Percentiles rank a stretch among this genome's conserved stretches.
Conservation (phyloP, 73 alveolate species). For the Paramecium pentaurelia region DNA sequence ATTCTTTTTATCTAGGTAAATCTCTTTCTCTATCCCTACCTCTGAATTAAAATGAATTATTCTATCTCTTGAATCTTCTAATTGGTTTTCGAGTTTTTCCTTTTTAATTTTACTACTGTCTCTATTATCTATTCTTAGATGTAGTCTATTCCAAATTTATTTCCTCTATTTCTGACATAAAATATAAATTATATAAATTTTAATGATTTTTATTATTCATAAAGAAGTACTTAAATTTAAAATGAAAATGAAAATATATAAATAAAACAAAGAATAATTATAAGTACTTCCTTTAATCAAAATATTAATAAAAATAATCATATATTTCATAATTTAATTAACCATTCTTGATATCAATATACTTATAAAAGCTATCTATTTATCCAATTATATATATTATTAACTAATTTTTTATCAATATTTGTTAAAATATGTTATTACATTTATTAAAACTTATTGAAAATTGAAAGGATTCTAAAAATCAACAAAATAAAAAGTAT, state of each 20-base stretch:
- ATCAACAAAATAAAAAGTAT: too few relatives aligned
- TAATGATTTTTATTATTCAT: not conserved
- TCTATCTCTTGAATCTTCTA: not conserved
- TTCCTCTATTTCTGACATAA: slow-evolving; percentile 1
- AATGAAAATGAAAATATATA: not conserved
- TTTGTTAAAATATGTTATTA: too few relatives aligned
- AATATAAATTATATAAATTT: not conserved
- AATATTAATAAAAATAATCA: too few relatives aligned
- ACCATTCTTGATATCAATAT: too few relatives aligned
- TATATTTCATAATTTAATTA: too few relatives aligned
- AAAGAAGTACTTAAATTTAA: not conserved
- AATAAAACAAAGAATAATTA: not conserved
- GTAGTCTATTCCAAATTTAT: not conserved
- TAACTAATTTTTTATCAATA: too few relatives aligned
- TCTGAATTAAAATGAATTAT: not conserved
- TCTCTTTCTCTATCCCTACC: not conserved
- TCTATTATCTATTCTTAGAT: not conserved
- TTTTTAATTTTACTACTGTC: not conserved
- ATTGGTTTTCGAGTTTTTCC: not conserved
- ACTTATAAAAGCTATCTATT: too few relatives aligned
- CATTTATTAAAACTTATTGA: too few relatives aligned
- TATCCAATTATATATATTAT: too few relatives aligned
- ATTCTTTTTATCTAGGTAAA: not conserved
- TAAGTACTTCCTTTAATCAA: not conserved
- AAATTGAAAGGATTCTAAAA: too few relatives aligned